Evolutionary conservation across 164 flowering plant genomes (phyloP).

Genomic region (Vitis rupestris): DNA sequence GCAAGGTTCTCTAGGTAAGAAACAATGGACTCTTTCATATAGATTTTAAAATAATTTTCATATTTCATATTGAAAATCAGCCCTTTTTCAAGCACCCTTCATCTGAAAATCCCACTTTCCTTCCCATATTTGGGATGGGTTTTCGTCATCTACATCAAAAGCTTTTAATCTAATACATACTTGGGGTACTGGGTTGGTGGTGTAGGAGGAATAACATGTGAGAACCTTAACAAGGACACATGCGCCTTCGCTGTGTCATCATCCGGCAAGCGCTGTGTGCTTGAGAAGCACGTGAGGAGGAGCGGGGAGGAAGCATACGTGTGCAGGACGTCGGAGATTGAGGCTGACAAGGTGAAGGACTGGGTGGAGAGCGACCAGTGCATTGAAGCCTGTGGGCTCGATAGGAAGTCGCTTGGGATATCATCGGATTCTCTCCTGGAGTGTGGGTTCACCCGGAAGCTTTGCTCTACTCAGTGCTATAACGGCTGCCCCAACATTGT

Average conservation of each 20-base stretch:
- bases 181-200: background rate
- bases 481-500: constrained; percentile 62
- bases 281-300: constrained; percentile 50
- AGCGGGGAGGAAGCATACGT: constrained; percentile 41
- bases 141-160: too few relatives aligned
- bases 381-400: constrained; percentile 55
- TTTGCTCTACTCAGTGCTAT: constrained; percentile 68
- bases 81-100: too few relatives aligned
- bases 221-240: constrained; percentile 35
- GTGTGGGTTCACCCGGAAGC: constrained; percentile 41
- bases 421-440: constrained; percentile 72
- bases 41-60: too few relatives aligned
- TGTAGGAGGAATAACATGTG: constrained; percentile 48
- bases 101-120: too few relatives aligned
- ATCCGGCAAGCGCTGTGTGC: constrained; percentile 59
- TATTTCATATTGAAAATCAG: too few relatives aligned
- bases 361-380: constrained; percentile 59
- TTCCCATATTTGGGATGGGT: too few relatives aligned
- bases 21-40: background rate
- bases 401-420: constrained; percentile 51
- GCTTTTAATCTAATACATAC: too few relatives aligned
- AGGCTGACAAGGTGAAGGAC: constrained; percentile 43
- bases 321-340: constrained; percentile 55
- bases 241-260: constrained; percentile 68
- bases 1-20: constrained; percentile 26